Evolutionary conservation across 176 grass and related monocot genomes (phyloP).

Genomic region (Otatea glauca): DNA sequence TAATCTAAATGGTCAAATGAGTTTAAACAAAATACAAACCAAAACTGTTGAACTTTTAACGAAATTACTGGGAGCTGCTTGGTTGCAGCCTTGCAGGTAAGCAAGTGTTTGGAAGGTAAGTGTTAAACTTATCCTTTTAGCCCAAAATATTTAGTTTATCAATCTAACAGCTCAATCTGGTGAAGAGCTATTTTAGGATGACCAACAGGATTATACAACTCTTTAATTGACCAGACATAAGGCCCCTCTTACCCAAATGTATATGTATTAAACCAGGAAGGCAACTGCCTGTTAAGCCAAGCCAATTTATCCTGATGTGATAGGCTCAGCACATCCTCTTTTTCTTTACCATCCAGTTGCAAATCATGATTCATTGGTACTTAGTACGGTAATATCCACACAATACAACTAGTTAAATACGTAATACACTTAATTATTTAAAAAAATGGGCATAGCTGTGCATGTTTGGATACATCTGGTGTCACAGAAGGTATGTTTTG

Average conservation of each 20-base stretch:
- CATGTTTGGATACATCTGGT: background rate
- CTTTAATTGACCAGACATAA: background rate
- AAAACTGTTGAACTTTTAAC: background rate
- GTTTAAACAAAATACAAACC: background rate
- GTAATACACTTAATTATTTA: background rate
- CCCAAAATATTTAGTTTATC: background rate
- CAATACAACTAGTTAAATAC: background rate
- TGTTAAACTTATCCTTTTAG: background rate
- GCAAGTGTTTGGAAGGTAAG: background rate
- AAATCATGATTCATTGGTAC: background rate
- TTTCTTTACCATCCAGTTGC: conserved; percentile 22
- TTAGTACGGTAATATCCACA: background rate
- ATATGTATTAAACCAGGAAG: conserved; percentile 20
- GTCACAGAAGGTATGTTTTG: background rate
- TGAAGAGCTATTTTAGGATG: conserved; percentile 9
- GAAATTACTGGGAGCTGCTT: background rate
- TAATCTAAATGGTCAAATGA: conserved; percentile 20
- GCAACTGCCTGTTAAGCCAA: background rate
- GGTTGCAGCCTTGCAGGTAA: conserved; percentile 3
- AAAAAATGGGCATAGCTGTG: background rate
- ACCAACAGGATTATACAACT: background rate
- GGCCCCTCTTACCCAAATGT: background rate
- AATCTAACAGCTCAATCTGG: background rate
- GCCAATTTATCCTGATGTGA: conserved; percentile 9
- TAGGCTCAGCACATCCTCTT: background rate